A percentile compares a stretch with the other conserved stretches of the same genome.
phyloP scores from a whole-genome alignment of 257 asterid genomes.

The Gentiana dahurica region DNA sequence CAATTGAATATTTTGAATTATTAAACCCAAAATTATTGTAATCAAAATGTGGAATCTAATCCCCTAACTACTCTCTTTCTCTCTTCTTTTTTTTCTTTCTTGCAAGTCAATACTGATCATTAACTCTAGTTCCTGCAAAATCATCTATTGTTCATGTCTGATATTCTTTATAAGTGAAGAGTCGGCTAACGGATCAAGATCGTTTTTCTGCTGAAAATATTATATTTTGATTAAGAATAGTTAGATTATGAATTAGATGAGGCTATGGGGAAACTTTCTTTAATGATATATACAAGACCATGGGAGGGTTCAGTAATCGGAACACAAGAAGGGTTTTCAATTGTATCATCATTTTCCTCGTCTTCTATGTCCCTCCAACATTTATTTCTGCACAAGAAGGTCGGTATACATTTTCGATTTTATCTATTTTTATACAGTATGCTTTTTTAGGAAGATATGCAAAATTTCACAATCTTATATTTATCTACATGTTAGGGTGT shows the following conservation, averaged over 20 bases:
- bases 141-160: background rate
- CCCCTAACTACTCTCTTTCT: conserved; percentile 15
- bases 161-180: background rate
- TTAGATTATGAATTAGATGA: conserved; percentile 21
- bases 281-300: conserved; percentile 36
- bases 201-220: background rate
- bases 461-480: background rate
- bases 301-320: conserved; percentile 35
- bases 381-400: conserved; percentile 52
- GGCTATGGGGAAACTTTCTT: conserved; percentile 30
- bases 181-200: background rate
- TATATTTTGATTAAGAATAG: background rate
- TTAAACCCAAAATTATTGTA: background rate
- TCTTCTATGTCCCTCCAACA: conserved; percentile 14
- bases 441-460: no score
- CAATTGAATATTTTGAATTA: conserved; percentile 8
- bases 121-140: conserved; percentile 8
- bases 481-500: background rate
- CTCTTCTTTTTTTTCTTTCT: conserved; percentile 21
- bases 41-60: conserved; percentile 8
- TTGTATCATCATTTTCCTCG: conserved; percentile 23
- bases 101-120: conserved; percentile 16
- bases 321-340: conserved; percentile 21
- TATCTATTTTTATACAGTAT: background rate
- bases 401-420: conserved; percentile 16